Conservation (phyloP, 169 alveolate species). For the Eimeria tenella region DNA sequence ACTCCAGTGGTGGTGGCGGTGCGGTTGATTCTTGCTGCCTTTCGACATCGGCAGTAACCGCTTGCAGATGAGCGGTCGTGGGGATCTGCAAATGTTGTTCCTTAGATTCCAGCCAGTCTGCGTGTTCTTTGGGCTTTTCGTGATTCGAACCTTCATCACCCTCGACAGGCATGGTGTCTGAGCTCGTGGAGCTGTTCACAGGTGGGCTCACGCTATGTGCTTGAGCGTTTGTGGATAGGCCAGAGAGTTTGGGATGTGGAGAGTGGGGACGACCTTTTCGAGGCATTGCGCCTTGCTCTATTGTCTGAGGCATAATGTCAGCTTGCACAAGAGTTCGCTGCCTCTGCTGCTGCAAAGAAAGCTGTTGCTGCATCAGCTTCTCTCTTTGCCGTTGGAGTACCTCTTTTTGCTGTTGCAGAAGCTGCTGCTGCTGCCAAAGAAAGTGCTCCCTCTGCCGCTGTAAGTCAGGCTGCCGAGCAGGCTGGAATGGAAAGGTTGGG, state of each 20-base stretch:
- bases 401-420: slow-evolving; percentile 51
- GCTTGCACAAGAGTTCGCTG: not conserved
- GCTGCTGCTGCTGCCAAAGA: slow-evolving; percentile 73
- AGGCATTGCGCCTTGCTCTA: not conserved
- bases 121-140: not conserved
- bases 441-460: slow-evolving; percentile 43
- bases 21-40: not conserved
- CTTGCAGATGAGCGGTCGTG: not conserved
- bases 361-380: slow-evolving; percentile 63
- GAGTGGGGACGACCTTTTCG: not conserved
- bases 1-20: slow-evolving; percentile 19
- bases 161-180: not conserved
- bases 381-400: slow-evolving; percentile 55
- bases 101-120: not conserved
- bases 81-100: not conserved
- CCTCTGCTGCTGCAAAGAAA: slow-evolving; percentile 36
- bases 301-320: not conserved
- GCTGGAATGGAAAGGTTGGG: not conserved
- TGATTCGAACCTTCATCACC: not conserved
- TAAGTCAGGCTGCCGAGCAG: not conserved
- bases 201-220: not conserved
- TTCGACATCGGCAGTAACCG: not conserved
- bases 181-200: not conserved
- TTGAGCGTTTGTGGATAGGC: not conserved
- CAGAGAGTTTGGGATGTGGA: not conserved